These are phyloP conservation scores for Monosporascus sp. DNA, from an alignment of 2,329 filamentous ascomycete species.

Conservation along the genomic window DNA sequence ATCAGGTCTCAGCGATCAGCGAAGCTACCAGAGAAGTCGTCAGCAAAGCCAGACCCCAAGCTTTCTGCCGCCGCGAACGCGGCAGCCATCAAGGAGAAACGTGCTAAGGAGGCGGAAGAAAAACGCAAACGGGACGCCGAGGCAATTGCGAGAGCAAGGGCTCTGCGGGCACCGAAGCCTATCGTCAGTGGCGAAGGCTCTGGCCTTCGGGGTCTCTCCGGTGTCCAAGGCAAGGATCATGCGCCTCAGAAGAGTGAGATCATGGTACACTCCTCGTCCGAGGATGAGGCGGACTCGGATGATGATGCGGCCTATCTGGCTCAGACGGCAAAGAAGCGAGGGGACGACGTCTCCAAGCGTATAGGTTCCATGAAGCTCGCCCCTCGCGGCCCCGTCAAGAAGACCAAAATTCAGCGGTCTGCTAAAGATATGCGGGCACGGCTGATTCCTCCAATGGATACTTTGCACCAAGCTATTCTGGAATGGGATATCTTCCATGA, in stretches of 20 bases:
- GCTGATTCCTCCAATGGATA: constrained; percentile 80
- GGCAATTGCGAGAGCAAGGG: constrained; percentile 65
- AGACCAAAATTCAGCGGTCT: constrained; percentile 72
- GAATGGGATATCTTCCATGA: constrained; percentile 93
- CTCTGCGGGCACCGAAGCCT: constrained; percentile 43
- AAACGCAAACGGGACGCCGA: constrained; percentile 68
- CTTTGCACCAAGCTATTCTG: constrained; percentile 79
- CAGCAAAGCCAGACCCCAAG: constrained; percentile 23
- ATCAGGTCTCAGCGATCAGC: constrained; percentile 33
- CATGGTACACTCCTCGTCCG: constrained; percentile 82
- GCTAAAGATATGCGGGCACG: constrained; percentile 92
- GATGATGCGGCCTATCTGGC: constrained; percentile 46
- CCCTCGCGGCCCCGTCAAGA: constrained; percentile 71
- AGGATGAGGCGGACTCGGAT: constrained; percentile 66
- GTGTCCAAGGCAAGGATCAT: constrained; percentile 74
- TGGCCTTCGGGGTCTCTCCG: constrained; percentile 63
- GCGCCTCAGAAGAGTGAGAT: constrained; percentile 71
- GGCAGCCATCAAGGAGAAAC: constrained; percentile 64
- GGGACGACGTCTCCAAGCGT: constrained; percentile 43
- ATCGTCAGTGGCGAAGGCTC: constrained; percentile 72
- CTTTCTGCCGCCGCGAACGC: constrained; percentile 34
- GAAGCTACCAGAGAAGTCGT: constrained; percentile 3
- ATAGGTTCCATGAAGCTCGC: constrained; percentile 47
- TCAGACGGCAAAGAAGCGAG: constrained; percentile 41
- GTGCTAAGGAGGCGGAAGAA: constrained; percentile 69